Percentiles rank a stretch among this genome's conserved stretches.
These are phyloP conservation scores for Mycosphaerella sp. DNA, from an alignment of 2,329 filamentous ascomycete genomes.

Conservation along the genomic window DNA sequence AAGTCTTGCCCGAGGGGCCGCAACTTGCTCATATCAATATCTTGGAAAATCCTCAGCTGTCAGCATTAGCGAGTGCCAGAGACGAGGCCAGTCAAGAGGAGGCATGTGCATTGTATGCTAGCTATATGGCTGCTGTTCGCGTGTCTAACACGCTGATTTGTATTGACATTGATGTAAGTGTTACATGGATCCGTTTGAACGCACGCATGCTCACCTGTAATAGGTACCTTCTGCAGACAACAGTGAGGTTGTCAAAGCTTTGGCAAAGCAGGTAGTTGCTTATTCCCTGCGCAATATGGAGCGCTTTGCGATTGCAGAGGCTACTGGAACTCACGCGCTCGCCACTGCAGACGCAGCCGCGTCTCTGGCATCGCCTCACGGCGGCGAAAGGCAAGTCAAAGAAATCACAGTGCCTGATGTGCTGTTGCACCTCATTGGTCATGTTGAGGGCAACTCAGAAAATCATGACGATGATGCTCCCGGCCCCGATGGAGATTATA, in stretches of 20 bases:
- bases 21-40: slow-evolving; percentile 81
- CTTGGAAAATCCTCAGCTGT: slow-evolving; percentile 70
- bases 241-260: slow-evolving; percentile 84
- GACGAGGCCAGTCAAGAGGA: slow-evolving; percentile 82
- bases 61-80: slow-evolving; percentile 64
- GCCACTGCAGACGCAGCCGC: slow-evolving; percentile 44
- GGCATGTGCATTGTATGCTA: slow-evolving; percentile 88
- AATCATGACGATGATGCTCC: slow-evolving; percentile 57
- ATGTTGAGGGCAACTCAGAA: slow-evolving; percentile 49
- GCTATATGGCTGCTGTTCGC: slow-evolving; percentile 78
- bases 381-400: slow-evolving; percentile 47
- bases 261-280: slow-evolving; percentile 90
- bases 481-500: slow-evolving; percentile 86
- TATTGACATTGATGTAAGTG: slow-evolving; percentile 71
- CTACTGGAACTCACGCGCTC: slow-evolving; percentile 33
- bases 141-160: slow-evolving; percentile 79
- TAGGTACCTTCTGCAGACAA: slow-evolving; percentile 65
- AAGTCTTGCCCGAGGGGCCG: slow-evolving; percentile 78
- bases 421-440: slow-evolving; percentile 77
- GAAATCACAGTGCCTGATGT: slow-evolving; percentile 70
- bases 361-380: slow-evolving; percentile 39
- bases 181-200: background rate
- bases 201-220: slow-evolving; percentile 6
- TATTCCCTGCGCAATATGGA: slow-evolving; percentile 93
- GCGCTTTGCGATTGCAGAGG: slow-evolving; percentile 61